phyloP scores from a whole-genome alignment of 2,329 filamentous ascomycete species.

The Exophiala sp. region DNA sequence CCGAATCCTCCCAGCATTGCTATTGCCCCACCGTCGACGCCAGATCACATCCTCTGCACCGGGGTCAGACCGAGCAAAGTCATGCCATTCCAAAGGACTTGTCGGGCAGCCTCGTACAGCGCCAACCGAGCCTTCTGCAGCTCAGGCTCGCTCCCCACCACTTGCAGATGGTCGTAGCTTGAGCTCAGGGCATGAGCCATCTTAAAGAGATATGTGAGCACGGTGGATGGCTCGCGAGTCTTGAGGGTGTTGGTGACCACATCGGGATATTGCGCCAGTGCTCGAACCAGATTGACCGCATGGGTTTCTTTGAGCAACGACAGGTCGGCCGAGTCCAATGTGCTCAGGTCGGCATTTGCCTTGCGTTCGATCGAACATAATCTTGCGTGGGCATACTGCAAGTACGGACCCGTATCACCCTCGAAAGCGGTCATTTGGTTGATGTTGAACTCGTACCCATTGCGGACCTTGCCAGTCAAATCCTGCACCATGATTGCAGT shows the following conservation, averaged over 20 bases:
- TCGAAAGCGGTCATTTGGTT: conserved; percentile 61
- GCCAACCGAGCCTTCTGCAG: conserved; percentile 56
- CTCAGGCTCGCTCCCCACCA: conserved; percentile 54
- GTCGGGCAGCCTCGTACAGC: conserved; percentile 56
- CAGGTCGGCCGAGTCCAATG: conserved; percentile 52
- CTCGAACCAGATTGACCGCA: conserved; percentile 55
- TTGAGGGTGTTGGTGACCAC: conserved; percentile 57
- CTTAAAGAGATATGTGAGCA: conserved; percentile 63
- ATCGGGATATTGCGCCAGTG: conserved; percentile 60
- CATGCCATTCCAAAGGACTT: conserved; percentile 63
- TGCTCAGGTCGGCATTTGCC: conserved; percentile 43
- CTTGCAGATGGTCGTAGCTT: conserved; percentile 58
- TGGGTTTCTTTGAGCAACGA: conserved; percentile 57
- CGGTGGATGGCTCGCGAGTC: conserved; percentile 60
- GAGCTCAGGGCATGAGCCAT: conserved; percentile 58
- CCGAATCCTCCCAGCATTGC: conserved; percentile 1
- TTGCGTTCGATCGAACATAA: conserved; percentile 56
- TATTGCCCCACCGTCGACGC: not conserved
- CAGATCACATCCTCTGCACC: conserved; percentile 45
- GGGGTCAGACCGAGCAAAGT: conserved; percentile 59
- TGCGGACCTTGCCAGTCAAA: conserved; percentile 80
- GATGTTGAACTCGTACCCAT: conserved; percentile 61
- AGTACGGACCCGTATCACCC: conserved; percentile 60
- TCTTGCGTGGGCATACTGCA: conserved; percentile 59
- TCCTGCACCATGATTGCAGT: conserved; percentile 97